Percentiles rank a stretch among this genome's conserved stretches.
Conservation (phyloP, 805 yeast species). For the Suhomyces canberraensis region DNA sequence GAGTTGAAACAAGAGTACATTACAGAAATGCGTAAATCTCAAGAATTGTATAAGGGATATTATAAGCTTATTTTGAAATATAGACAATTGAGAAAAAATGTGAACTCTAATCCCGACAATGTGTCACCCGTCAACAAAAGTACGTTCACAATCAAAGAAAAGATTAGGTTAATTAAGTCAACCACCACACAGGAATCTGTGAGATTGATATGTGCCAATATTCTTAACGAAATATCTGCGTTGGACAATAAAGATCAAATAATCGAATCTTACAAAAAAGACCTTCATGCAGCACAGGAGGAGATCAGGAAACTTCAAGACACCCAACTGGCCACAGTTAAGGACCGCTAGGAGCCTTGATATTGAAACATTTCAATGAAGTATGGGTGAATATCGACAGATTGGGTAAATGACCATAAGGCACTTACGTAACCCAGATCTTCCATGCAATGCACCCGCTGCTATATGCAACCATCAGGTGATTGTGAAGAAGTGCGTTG, state of each 20-base stretch:
- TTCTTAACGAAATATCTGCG: conserved; percentile 16
- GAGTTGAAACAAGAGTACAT: conserved; percentile 25
- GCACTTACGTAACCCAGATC: no score
- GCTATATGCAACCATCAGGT: neutral
- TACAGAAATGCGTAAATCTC: conserved; percentile 25
- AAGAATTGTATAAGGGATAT: conserved; percentile 29
- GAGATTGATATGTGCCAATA: conserved; percentile 20
- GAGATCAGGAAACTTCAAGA: no score
- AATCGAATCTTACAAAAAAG: conserved; percentile 19
- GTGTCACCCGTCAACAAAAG: conserved; percentile 1
- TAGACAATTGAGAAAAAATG: conserved; percentile 12
- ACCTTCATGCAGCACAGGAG: conserved; percentile 22
- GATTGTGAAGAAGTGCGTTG: neutral
- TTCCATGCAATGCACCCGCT: neutral
- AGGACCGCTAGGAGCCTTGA: no score
- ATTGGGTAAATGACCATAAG: no score
- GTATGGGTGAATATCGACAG: no score
- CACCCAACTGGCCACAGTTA: no score
- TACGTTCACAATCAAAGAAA: conserved; percentile 11
- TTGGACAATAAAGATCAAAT: conserved; percentile 8
- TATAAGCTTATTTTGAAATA: conserved; percentile 28
- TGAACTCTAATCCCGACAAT: neutral
- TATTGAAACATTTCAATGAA: no score
- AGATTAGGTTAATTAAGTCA: conserved; percentile 19
- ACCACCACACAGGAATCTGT: conserved; percentile 19